A percentile compares a stretch with the other conserved stretches of the same genome.
Evolutionary conservation across 1,139 yeast species (phyloP).

Genomic region (Blastobotrys buckinghamii): DNA sequence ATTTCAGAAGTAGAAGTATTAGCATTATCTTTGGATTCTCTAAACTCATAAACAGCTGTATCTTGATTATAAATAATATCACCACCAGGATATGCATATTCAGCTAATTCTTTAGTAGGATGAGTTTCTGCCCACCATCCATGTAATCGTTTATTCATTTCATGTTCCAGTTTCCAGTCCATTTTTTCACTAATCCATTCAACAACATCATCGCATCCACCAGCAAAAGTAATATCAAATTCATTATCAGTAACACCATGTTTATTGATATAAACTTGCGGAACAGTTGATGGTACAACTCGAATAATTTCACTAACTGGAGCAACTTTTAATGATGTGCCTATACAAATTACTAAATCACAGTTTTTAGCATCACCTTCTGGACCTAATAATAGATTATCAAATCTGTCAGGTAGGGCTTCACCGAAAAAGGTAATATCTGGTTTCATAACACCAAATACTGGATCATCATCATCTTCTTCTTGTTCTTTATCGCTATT

Average conservation of each 20-base stretch:
- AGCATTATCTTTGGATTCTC: not conserved
- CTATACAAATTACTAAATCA: constrained; percentile 80
- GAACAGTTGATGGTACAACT: constrained; percentile 60
- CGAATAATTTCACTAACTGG: constrained; percentile 95
- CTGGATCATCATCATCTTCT: constrained; percentile 24
- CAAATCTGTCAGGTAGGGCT: constrained; percentile 69
- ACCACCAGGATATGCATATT: constrained; percentile 20
- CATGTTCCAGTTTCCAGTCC: constrained; percentile 66
- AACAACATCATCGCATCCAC: constrained; percentile 85
- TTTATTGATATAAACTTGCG: constrained; percentile 77
- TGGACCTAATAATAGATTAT: constrained; percentile 38
- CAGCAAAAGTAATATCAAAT: constrained; percentile 76
- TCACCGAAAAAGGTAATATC: constrained; percentile 96
- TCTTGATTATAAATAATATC: constrained; percentile 20
- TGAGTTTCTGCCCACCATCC: constrained; percentile 7
- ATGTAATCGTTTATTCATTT: constrained; percentile 31
- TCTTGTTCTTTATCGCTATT: constrained; percentile 7
- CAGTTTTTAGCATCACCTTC: constrained; percentile 48
- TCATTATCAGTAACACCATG: constrained; percentile 75
- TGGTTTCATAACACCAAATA: constrained; percentile 84
- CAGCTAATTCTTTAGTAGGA: not conserved
- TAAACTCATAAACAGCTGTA: constrained; percentile 22
- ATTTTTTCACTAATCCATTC: constrained; percentile 54
- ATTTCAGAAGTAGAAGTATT: not conserved
- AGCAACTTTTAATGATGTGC: constrained; percentile 91